A percentile compares a stretch with the other conserved stretches of the same genome.
These are phyloP conservation scores for Phytophthora boehmeriae DNA, from an alignment of 352 stramenopile genomes.

Conservation along the genomic window DNA sequence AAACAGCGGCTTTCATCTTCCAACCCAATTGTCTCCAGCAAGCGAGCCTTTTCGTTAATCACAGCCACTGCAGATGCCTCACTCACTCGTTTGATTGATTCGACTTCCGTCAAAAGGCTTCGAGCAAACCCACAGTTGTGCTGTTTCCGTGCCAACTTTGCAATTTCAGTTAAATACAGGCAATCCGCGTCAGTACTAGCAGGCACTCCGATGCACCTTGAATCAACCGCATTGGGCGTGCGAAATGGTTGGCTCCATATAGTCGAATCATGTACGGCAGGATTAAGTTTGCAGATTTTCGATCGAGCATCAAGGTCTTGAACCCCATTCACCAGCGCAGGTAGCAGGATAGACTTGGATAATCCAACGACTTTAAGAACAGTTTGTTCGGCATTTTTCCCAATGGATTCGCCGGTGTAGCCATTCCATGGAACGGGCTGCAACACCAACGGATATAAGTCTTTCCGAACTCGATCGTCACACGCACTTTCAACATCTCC, in stretches of 20 bases:
- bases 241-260: conserved; percentile 41
- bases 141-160: conserved; percentile 58
- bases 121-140: conserved; percentile 51
- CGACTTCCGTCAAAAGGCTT: conserved; percentile 39
- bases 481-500: conserved; percentile 5
- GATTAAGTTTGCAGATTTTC: conserved; percentile 27
- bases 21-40: conserved; percentile 44
- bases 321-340: not conserved
- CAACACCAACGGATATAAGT: conserved; percentile 36
- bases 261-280: conserved; percentile 37
- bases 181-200: conserved; percentile 15
- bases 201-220: not conserved
- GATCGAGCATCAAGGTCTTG: not conserved
- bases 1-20: conserved; percentile 35
- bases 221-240: conserved; percentile 2
- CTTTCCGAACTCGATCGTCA: conserved; percentile 14
- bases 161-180: conserved; percentile 37
- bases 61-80: conserved; percentile 9
- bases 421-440: conserved; percentile 37
- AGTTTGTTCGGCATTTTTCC: conserved; percentile 39
- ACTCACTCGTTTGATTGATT: conserved; percentile 2
- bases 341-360: not conserved
- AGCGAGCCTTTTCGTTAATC: conserved; percentile 43
- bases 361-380: conserved; percentile 28
- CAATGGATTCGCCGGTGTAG: conserved; percentile 41